Evolutionary conservation across 2,329 filamentous ascomycete species (phyloP).

Genomic region (Lachnum nothofagi): DNA sequence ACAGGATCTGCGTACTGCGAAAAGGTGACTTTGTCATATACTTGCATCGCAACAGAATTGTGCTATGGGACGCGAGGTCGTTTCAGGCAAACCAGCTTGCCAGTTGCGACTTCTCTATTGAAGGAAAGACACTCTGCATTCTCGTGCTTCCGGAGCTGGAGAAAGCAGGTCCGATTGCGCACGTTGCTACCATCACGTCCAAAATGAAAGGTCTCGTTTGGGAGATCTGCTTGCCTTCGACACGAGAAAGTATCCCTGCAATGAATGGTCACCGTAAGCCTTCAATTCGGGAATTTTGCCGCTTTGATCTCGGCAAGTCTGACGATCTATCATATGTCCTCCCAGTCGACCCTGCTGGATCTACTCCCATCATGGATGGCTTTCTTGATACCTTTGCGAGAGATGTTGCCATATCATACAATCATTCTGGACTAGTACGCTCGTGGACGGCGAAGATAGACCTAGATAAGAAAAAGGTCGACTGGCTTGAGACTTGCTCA

Average conservation of each 20-base stretch:
- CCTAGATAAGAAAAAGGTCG: constrained; percentile 52
- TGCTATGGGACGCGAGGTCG: constrained; percentile 72
- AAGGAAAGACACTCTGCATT: constrained; percentile 73
- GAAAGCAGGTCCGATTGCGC: constrained; percentile 47
- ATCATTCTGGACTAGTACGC: constrained; percentile 64
- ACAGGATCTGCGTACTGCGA: constrained; percentile 71
- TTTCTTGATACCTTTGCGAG: constrained; percentile 82
- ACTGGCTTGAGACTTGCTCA: constrained; percentile 77
- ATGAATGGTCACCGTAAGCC: constrained; percentile 34
- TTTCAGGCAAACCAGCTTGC: constrained; percentile 55
- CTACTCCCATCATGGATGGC: constrained; percentile 63
- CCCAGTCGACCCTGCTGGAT: constrained; percentile 81
- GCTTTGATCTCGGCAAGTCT: constrained; percentile 59
- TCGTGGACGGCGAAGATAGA: constrained; percentile 83
- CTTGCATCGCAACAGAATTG: constrained; percentile 64
- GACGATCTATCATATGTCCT: constrained; percentile 63
- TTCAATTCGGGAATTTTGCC: constrained; percentile 61
- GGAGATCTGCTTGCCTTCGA: constrained; percentile 62
- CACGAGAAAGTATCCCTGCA: constrained; percentile 30
- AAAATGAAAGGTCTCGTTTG: constrained; percentile 75
- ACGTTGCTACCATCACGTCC: constrained; percentile 78
- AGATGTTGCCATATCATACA: constrained; percentile 83
- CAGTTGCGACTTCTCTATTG: constrained; percentile 51
- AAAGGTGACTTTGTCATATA: constrained; percentile 79
- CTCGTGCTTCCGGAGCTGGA: constrained; percentile 66